Evolutionary conservation across 495 filamentous ascomycete species (phyloP).

Genomic region (Penicillium cosmopolitanum): DNA sequence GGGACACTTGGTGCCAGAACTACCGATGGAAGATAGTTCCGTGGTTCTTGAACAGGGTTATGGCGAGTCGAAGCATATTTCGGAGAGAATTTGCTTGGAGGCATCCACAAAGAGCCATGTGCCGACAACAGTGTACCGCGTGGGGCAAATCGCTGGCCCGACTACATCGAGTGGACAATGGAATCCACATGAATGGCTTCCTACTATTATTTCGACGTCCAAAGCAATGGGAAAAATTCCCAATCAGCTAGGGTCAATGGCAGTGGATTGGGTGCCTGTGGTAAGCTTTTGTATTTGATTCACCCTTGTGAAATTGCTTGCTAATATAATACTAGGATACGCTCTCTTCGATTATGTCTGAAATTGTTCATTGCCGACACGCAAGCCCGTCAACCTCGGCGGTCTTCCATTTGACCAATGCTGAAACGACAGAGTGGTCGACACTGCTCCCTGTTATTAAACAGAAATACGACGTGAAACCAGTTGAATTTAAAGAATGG

Average conservation of each 20-base stretch:
- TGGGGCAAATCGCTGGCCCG: slow-evolving; percentile 64
- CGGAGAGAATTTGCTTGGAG: slow-evolving; percentile 55
- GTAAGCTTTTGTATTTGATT: slow-evolving; percentile 16
- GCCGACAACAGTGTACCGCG: slow-evolving; percentile 52
- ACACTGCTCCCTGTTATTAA: slow-evolving; percentile 28
- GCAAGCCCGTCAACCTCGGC: slow-evolving; percentile 4
- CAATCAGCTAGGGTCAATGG: slow-evolving; percentile 19
- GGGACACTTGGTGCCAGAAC: slow-evolving; percentile 50
- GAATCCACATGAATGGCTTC: slow-evolving; percentile 44
- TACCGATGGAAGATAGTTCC: slow-evolving; percentile 45
- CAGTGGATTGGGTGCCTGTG: slow-evolving; percentile 33
- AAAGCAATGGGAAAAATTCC: slow-evolving; percentile 31
- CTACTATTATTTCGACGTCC: slow-evolving; percentile 39
- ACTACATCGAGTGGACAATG: slow-evolving; percentile 31
- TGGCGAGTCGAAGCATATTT: slow-evolving; percentile 58
- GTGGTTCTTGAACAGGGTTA: slow-evolving; percentile 50
- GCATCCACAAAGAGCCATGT: slow-evolving; percentile 44
- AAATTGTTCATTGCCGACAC: slow-evolving; percentile 26
- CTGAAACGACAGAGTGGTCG: slow-evolving; percentile 23
- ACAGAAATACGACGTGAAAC: slow-evolving; percentile 13
- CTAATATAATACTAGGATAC: slow-evolving; percentile 21
- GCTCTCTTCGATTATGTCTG: slow-evolving; percentile 24
- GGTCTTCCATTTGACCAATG: slow-evolving; percentile 38
- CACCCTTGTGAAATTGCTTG: background rate
- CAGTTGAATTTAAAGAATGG: slow-evolving; percentile 27